phyloP scores from a whole-genome alignment of 176 grass and related monocot genomes.

The Chrysopogon serrulatus region DNA sequence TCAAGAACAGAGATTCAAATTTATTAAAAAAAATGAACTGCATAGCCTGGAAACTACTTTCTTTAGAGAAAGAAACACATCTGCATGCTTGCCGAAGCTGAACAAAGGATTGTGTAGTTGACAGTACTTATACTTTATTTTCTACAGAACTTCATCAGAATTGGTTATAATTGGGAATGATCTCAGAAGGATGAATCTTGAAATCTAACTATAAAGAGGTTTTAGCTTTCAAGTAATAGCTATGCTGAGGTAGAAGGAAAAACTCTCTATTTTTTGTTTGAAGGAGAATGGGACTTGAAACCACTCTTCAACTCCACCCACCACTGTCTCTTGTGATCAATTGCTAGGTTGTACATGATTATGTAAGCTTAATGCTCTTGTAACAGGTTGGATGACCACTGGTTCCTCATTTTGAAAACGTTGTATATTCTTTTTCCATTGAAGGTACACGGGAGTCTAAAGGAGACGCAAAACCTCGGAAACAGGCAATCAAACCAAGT shows the following conservation, averaged over 20 bases:
- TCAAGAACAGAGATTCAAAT: not conserved
- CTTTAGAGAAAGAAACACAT: not conserved
- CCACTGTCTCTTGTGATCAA: not conserved
- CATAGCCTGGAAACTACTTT: not conserved
- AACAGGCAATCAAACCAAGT: conserved; percentile 26
- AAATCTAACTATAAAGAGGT: not conserved
- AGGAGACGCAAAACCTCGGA: conserved; percentile 23
- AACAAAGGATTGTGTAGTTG: not conserved
- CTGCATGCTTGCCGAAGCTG: not conserved
- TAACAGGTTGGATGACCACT: not conserved
- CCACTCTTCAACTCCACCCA: not conserved
- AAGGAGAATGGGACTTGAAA: not conserved
- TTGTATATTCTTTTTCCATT: conserved; percentile 17
- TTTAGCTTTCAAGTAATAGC: not conserved
- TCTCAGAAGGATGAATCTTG: not conserved
- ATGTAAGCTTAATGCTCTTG: not conserved
- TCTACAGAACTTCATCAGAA: not conserved
- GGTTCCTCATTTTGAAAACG: conserved; percentile 9
- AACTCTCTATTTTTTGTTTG: not conserved
- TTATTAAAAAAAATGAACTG: not conserved
- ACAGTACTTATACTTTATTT: not conserved
- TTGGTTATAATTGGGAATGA: not conserved
- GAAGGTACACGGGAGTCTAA: conserved; percentile 31
- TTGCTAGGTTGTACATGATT: not conserved
- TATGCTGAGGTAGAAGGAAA: not conserved